These are phyloP conservation scores for Aspergillus nanangensis DNA, from an alignment of 495 filamentous ascomycete genomes.

Conservation along the genomic window DNA sequence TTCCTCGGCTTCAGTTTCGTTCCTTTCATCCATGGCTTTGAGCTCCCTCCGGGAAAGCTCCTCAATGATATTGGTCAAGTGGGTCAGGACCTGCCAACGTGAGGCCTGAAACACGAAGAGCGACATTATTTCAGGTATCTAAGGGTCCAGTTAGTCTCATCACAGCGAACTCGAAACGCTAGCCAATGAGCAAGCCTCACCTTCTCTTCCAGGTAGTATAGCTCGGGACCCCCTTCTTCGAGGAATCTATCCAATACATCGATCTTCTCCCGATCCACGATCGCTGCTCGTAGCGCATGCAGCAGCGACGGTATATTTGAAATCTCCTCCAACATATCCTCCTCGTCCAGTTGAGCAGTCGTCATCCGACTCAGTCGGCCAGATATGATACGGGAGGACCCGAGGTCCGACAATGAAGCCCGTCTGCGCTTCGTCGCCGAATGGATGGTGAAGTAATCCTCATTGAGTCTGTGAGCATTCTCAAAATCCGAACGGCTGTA, in stretches of 20 bases:
- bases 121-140: slow-evolving; percentile 80
- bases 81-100: slow-evolving; percentile 66
- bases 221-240: slow-evolving; percentile 71
- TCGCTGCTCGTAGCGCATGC: slow-evolving; percentile 54
- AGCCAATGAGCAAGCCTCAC: slow-evolving; percentile 25
- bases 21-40: slow-evolving; percentile 18
- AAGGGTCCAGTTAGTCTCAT: background rate
- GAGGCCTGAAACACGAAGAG: slow-evolving; percentile 88
- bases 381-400: slow-evolving; percentile 23
- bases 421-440: slow-evolving; percentile 32
- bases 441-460: slow-evolving; percentile 87
- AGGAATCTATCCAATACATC: slow-evolving; percentile 76
- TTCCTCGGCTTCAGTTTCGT: slow-evolving; percentile 25
- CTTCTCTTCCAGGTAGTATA: slow-evolving; percentile 68
- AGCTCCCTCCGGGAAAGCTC: slow-evolving; percentile 23
- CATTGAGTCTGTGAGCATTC: slow-evolving; percentile 61
- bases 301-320: slow-evolving; percentile 62
- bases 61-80: slow-evolving; percentile 60
- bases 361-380: slow-evolving; percentile 26
- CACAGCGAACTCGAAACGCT: background rate
- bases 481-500: slow-evolving; percentile 29
- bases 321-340: slow-evolving; percentile 51
- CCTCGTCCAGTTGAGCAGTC: slow-evolving; percentile 27
- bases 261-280: slow-evolving; percentile 88
- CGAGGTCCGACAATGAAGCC: slow-evolving; percentile 29